Evolutionary conservation across 345 rosid species (phyloP), one percentile per base, ranked within the genome.

Genomic region (Laguncularia racemosa): DNA sequence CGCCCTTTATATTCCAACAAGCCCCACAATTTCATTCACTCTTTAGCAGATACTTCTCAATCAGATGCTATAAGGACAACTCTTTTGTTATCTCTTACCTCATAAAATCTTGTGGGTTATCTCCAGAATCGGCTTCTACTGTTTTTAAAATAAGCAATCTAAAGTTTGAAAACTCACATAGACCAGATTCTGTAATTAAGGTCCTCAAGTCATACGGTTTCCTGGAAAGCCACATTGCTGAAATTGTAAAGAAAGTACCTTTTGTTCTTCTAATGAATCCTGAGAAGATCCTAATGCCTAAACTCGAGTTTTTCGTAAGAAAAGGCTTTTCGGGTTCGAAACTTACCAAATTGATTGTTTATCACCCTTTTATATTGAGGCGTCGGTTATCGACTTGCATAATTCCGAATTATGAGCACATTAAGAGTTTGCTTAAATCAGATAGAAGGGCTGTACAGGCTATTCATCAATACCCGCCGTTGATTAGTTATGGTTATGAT

Each of bases 31-130:
- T 33, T 33, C 40, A 10, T 33, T 33, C 40, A 33, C 40, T 10
- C 4, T 33, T 4, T 33, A 33, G 9, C 40, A 33, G 40, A 33
- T 33, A 33, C 40, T 33, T 33, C 11, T 33, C 40, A 5, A 33
- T 10, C 10, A 7, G 7, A 33, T 33, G 7, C 40, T 33, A 33
- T 33, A 33, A 58, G 28, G 53, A 23, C 20, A 16, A 18, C 5
- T 59, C 75, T 0, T 72, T 76, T 48, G 51, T 76, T 16, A 67
- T 71, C 15, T 79, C 77, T 2, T 77, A 75, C 72, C 81, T 75
- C 55, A 54, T 70, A 0, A 56, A 69, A 11, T 43, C 54, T 21
- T 66, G 33, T 59, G 82, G 77, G 55, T 56, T 81, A 10, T 76
- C 81, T 4, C 60, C 57, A 1, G 62, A 72, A 44, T 54, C 47